A percentile compares a stretch with the other conserved stretches of the same genome.
phyloP scores from a whole-genome alignment of 805 yeast species.

The Ogataea zsoltii region DNA sequence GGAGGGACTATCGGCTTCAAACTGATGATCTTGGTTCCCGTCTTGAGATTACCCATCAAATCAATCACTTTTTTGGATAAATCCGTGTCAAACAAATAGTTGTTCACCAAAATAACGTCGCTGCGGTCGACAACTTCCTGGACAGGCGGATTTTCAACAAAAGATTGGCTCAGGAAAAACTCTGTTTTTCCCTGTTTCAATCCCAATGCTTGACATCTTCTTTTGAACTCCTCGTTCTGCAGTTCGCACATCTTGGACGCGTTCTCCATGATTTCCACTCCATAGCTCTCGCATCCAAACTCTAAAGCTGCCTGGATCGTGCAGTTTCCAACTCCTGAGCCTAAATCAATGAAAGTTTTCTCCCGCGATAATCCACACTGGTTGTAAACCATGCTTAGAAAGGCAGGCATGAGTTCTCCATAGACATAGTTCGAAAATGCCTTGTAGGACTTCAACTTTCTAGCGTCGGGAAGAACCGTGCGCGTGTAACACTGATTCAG shows the following conservation, averaged over 20 bases:
- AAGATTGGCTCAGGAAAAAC: slow-evolving; percentile 67
- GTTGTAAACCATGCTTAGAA: slow-evolving; percentile 64
- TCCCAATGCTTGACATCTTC: slow-evolving; percentile 65
- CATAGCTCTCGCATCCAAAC: slow-evolving; percentile 80
- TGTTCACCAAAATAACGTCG: slow-evolving; percentile 77
- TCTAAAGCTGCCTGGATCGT: slow-evolving; percentile 87
- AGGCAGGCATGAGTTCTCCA: slow-evolving; percentile 84
- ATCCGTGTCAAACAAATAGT: slow-evolving; percentile 78
- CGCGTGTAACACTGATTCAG: slow-evolving; percentile 73
- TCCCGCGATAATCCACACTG: slow-evolving; percentile 55
- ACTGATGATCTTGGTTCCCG: slow-evolving; percentile 79
- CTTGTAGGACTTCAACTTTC: slow-evolving; percentile 64
- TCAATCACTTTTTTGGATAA: slow-evolving; percentile 66
- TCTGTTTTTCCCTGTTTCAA: slow-evolving; percentile 54
- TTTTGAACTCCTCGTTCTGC: slow-evolving; percentile 59
- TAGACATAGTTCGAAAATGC: slow-evolving; percentile 90
- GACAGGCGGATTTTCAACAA: slow-evolving; percentile 65
- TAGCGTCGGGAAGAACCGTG: slow-evolving; percentile 73
- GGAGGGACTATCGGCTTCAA: slow-evolving; percentile 78
- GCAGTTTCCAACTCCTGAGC: slow-evolving; percentile 95
- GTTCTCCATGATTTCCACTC: slow-evolving; percentile 85
- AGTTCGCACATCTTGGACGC: slow-evolving; percentile 67
- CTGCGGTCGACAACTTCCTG: slow-evolving; percentile 54
- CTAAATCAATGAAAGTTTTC: slow-evolving; percentile 78
- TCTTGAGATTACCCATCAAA: slow-evolving; percentile 60